These are phyloP conservation scores for Gyrodon lividus DNA, from an alignment of 768 basidiomycete species.

Conservation along the genomic window DNA sequence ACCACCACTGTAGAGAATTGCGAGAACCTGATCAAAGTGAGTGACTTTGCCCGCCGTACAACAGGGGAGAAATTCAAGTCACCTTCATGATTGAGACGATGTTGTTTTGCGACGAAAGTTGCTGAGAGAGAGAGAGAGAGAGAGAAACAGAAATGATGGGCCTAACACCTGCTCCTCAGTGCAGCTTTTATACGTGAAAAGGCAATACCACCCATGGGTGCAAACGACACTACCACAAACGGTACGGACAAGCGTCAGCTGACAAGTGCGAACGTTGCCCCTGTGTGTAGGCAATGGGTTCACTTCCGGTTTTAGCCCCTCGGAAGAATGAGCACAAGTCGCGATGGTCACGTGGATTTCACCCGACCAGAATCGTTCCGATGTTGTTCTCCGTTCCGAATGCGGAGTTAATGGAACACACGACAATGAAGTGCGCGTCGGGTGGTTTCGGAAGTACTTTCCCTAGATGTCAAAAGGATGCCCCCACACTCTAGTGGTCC, in stretches of 20 bases:
- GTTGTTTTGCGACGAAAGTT: background rate
- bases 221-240: constrained; percentile 1
- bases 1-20: constrained; percentile 71
- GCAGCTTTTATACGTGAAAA: constrained; percentile 19
- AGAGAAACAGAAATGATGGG: constrained; percentile 1
- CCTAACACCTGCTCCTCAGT: background rate
- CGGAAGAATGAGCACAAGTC: background rate
- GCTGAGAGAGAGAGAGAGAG: constrained; percentile 13
- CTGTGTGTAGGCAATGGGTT: background rate
- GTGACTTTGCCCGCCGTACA: background rate
- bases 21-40: constrained; percentile 51
- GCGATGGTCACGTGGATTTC: constrained; percentile 9
- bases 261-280: constrained; percentile 6
- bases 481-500: constrained; percentile 5
- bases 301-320: constrained; percentile 9
- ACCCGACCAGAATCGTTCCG: constrained; percentile 7
- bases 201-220: background rate
- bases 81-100: constrained; percentile 43
- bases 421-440: background rate
- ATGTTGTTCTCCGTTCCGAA: background rate
- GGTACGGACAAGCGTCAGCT: constrained; percentile 15
- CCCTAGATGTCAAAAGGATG: background rate
- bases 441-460: constrained; percentile 9
- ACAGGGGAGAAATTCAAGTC: background rate
- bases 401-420: background rate